Base-by-base conservation (phyloP, 805 yeast species). In the Myxozyma mucilagina region DNA sequence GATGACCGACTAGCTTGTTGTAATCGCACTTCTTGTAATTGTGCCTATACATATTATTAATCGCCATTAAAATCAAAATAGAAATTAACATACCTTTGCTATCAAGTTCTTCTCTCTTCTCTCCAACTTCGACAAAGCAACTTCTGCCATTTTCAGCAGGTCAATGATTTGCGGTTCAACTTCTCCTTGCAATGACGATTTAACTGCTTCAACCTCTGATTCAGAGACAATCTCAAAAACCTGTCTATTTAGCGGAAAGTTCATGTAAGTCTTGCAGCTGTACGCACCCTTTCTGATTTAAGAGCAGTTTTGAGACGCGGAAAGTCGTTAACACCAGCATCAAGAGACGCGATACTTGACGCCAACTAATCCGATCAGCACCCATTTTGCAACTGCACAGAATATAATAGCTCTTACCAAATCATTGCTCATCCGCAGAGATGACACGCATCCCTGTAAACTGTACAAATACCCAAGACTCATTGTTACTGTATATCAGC, bases 181-280 rank as follows among this genome's bases (percentile, higher is more conserved):
- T 50, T 69, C 71, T 8, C 57, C 59, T 8, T 69, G 68, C 1
- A 71, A 53, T 10, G 71, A 66, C 9, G 59, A 20, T 47, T 65
- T 65, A 18, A 71, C 61, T 9, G 61, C 53, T 24, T 43, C 53
- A 14, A 71, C 67, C n/a, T 68, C 72, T 1, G 65, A 56, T 50
- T 67, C 71, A 2, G 74, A 64, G 9, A 69, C 72, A 7, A 71
- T 66, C 10, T 69, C 73, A 55, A 70, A 71, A 13, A 71, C 72
- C 63, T 67, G 10, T 24, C 11, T 9, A 9, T 13, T 16, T n/a
- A 1, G 13, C 29, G 4, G 2, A 24, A 24, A 24, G 29, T n/a
- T n/a, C n/a, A n/a, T n/a, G n/a, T 35, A 14, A 44, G 41, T 16
- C 34, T 9, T 11, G 2, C 8, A n/a, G 29, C 29, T 20, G 47